Evolutionary conservation across 371 early-diverging fungal species (phyloP), one percentile per base, ranked within the genome.

Genomic region (Mucor sp.): DNA sequence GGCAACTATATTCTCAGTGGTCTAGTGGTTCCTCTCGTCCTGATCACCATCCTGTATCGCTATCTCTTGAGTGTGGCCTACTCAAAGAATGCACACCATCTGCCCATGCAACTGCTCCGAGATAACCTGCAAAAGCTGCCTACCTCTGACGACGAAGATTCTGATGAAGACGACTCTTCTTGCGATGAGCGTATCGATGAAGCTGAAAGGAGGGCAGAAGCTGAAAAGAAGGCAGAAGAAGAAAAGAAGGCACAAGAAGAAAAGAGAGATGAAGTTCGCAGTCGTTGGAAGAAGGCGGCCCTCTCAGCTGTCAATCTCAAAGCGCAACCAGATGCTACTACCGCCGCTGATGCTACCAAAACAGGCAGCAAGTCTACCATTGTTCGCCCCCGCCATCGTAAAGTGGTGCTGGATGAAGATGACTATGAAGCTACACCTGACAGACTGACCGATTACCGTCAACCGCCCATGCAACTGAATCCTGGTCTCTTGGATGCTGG

Each of bases 401-500:
- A 69, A 15, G 59, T 76, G 4, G 62, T 65, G n/a, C 60, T 76
- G 48, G 89, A 90, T 27, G 86, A 89, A 55, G 90, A 91, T 57
- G 89, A 91, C 58, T 92, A 91, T 58, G 85, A 82, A 35, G 90
- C 92, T 1, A 75, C 60, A 7, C 85, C 88, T 3, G 87, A 82
- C 61, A 67, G 65, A 60, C 44, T 74, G 25, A 88, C 90, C 0
- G 90, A 90, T 67, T 89, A 89, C 56, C 73, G 74, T n/a, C 89
- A 91, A 66, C 86, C 91, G 11, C 91, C 91, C 2, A 92, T 93
- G 90, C 83, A 82, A 6, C 68, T 89, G 4, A 88, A 85, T 63
- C 71, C 77, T n/a, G 94, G 94, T 19, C 74, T 93, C 0, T 76
- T 93, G 58, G 91, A 93, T 67, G 85, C 89, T 32, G 89, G 91